Percentiles rank a stretch among this genome's conserved stretches.
These are phyloP conservation scores for Scheffersomyces stambukii DNA, from an alignment of 1,139 yeast species.

Conservation along the genomic window DNA sequence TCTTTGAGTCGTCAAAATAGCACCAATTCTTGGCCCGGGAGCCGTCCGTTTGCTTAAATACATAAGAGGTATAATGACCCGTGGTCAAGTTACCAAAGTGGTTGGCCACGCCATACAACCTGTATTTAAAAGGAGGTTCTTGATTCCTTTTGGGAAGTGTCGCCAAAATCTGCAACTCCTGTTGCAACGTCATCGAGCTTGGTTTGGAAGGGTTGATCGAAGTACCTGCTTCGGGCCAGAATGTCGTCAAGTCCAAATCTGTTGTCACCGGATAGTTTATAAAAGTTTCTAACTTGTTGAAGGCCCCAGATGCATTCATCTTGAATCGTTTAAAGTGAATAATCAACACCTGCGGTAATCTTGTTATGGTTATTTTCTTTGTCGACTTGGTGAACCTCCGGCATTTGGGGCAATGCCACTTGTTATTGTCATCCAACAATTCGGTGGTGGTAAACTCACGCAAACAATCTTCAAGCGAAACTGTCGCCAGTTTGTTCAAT, in stretches of 20 bases:
- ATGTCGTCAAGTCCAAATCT: constrained; percentile 62
- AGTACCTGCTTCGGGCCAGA: constrained; percentile 65
- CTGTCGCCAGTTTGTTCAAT: constrained; percentile 17
- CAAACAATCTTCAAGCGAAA: constrained; percentile 61
- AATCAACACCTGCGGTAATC: constrained; percentile 69
- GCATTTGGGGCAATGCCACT: constrained; percentile 89
- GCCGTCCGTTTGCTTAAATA: constrained; percentile 48
- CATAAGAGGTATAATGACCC: constrained; percentile 91
- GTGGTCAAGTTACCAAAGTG: constrained; percentile 79
- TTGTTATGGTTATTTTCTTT: constrained; percentile 63
- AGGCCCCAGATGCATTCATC: constrained; percentile 37
- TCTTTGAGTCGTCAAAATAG: constrained; percentile 69
- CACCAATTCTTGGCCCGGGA: constrained; percentile 57
- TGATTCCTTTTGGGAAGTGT: constrained; percentile 72
- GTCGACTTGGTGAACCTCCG: constrained; percentile 62
- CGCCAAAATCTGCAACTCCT: constrained; percentile 35
- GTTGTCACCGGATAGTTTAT: constrained; percentile 57
- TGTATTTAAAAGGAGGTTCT: constrained; percentile 73
- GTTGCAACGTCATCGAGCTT: constrained; percentile 14
- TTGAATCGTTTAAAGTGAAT: constrained; percentile 80
- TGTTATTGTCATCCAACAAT: constrained; percentile 71
- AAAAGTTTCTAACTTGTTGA: constrained; percentile 59
- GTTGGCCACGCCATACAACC: constrained; percentile 81
- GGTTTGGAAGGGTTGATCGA: constrained; percentile 18
- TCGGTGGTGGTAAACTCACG: constrained; percentile 67